Conservation (phyloP, 108 stramenopile genomes). For the Pseudonitzschia multiseries region DNA sequence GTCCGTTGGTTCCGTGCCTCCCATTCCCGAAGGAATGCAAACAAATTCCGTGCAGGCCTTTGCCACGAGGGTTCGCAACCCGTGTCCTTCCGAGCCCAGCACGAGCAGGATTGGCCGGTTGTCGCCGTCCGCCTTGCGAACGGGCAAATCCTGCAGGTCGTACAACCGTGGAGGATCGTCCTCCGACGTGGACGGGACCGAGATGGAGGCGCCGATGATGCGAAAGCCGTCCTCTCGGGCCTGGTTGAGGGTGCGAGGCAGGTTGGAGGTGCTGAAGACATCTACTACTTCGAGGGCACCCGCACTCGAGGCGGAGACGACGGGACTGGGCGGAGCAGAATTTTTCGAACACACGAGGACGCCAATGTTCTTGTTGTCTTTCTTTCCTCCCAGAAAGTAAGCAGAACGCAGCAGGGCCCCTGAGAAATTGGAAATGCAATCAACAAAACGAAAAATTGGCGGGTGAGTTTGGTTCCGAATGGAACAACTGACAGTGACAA, state of each 20-base stretch:
- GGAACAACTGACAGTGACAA: too few relatives aligned
- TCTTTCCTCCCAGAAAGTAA: slow-evolving; percentile 69
- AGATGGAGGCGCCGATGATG: slow-evolving; percentile 79
- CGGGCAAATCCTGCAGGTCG: slow-evolving; percentile 49
- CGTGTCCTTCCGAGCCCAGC: slow-evolving; percentile 95
- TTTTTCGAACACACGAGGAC: slow-evolving; percentile 87
- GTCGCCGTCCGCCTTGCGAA: slow-evolving; percentile 22
- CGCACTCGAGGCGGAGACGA: slow-evolving; percentile 81
- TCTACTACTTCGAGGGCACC: slow-evolving; percentile 82
- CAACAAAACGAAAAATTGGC: too few relatives aligned
- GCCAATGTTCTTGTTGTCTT: slow-evolving; percentile 32
- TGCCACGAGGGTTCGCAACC: slow-evolving; percentile 86
- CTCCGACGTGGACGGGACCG: slow-evolving; percentile 32
- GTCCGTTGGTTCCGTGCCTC: too few relatives aligned
- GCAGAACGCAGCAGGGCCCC: slow-evolving; percentile 82
- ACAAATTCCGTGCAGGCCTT: slow-evolving; percentile 90
- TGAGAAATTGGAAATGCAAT: slow-evolving; percentile 5
- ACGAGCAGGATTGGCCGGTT: slow-evolving; percentile 87
- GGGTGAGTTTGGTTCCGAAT: too few relatives aligned
- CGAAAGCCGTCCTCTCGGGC: slow-evolving; percentile 89
- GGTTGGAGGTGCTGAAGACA: slow-evolving; percentile 75
- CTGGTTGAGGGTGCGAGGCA: slow-evolving; percentile 73
- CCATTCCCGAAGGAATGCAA: slow-evolving; percentile 64
- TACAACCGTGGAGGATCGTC: slow-evolving; percentile 30
- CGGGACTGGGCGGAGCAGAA: slow-evolving; percentile 80